Conservation (phyloP, 2,329 filamentous ascomycete species). For the Atkinsonella texensis region DNA sequence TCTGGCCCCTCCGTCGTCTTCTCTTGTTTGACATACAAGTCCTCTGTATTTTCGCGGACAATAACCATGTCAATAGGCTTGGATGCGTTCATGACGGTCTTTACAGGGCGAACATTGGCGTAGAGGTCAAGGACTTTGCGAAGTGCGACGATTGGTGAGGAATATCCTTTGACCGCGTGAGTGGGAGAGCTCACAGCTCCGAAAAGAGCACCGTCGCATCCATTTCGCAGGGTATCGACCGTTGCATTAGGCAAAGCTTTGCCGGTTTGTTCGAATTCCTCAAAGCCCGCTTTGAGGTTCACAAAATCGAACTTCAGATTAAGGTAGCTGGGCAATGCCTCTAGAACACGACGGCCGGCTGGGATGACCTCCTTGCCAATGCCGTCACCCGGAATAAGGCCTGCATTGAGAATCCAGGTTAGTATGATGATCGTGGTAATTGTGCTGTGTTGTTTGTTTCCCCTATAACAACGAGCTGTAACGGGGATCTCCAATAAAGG, state of each 20-base stretch:
- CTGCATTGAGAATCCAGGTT: conserved; percentile 31
- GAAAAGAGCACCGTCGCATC: conserved; percentile 94
- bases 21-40: conserved; percentile 97
- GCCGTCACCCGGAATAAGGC: conserved; percentile 93
- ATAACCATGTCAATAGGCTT: conserved; percentile 91
- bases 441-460: neutral
- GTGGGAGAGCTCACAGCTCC: conserved; percentile 90
- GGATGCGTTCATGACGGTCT: conserved; percentile 55
- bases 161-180: conserved; percentile 86
- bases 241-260: conserved; percentile 82
- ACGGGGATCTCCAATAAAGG: too few species aligned
- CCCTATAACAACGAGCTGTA: neutral
- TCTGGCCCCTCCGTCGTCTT: conserved; percentile 63
- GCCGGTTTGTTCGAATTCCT: conserved; percentile 84
- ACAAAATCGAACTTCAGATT: conserved; percentile 90
- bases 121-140: conserved; percentile 92
- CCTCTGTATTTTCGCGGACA: conserved; percentile 97
- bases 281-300: conserved; percentile 85
- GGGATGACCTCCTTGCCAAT: conserved; percentile 98
- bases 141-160: conserved; percentile 88
- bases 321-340: conserved; percentile 83
- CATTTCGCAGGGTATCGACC: conserved; percentile 73
- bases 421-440: neutral
- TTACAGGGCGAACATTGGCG: conserved; percentile 94
- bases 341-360: conserved; percentile 79